Evolutionary conservation across 2,329 filamentous ascomycete genomes (phyloP).

Genomic region (Cercospora sp.): DNA sequence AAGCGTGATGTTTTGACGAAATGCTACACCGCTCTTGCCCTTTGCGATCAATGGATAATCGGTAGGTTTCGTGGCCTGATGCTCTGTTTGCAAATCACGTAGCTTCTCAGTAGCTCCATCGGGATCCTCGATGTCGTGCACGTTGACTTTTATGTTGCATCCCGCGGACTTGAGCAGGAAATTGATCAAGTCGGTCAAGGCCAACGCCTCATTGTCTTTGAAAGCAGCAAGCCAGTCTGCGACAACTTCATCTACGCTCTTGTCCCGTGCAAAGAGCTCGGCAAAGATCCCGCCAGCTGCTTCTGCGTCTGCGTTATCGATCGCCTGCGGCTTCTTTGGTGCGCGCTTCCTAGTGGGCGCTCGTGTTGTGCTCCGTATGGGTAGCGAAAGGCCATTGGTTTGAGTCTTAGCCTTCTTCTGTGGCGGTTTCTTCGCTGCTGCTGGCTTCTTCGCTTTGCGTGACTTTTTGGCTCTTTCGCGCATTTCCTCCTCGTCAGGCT

Average conservation of each 20-base stretch:
- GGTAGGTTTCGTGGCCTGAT: conserved; percentile 69
- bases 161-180: conserved; percentile 69
- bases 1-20: conserved; percentile 72
- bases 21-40: conserved; percentile 69
- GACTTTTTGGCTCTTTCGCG: conserved; percentile 37
- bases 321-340: conserved; percentile 53
- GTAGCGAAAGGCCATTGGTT: conserved; percentile 56
- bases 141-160: conserved; percentile 74
- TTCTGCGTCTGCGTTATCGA: conserved; percentile 54
- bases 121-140: conserved; percentile 82
- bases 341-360: conserved; percentile 43
- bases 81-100: conserved; percentile 82
- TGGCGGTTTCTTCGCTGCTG: conserved; percentile 39
- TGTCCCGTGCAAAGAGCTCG: conserved; percentile 60
- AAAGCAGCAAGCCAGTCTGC: conserved; percentile 60
- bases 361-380: conserved; percentile 54
- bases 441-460: conserved; percentile 33
- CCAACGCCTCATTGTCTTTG: conserved; percentile 55
- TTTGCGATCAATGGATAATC: conserved; percentile 91
- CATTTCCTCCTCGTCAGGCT: conserved; percentile 53
- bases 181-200: conserved; percentile 61
- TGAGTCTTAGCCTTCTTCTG: conserved; percentile 55
- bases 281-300: conserved; percentile 60
- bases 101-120: conserved; percentile 81
- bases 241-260: conserved; percentile 57